Percentiles rank a stretch among this genome's conserved stretches.
These are phyloP conservation scores for Thielaviopsis euricoi DNA, from an alignment of 2,329 filamentous ascomycete species.

Conservation along the genomic window DNA sequence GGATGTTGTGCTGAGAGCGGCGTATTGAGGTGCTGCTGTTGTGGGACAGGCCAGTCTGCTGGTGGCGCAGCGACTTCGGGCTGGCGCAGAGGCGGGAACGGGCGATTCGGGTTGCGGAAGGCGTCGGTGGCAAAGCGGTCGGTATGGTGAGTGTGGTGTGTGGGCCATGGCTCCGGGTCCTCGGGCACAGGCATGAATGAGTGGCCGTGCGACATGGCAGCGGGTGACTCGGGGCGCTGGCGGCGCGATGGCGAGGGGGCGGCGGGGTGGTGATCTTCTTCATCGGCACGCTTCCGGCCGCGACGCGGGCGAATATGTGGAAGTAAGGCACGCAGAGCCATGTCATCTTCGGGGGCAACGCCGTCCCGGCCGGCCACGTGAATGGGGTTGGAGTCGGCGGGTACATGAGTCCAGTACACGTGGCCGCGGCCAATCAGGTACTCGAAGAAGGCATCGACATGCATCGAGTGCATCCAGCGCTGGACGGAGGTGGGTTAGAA, in stretches of 20 bases:
- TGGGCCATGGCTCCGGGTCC: neutral
- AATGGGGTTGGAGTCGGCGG: slow-evolving; percentile 44
- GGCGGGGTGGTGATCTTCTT: slow-evolving; percentile 33
- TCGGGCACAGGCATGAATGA: neutral
- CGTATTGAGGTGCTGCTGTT: neutral
- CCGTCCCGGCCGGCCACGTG: slow-evolving; percentile 57
- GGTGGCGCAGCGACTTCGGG: neutral
- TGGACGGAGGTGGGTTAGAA: slow-evolving; percentile 17
- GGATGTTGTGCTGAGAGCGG: slow-evolving; percentile 24
- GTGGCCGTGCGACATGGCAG: neutral
- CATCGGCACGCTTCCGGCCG: slow-evolving; percentile 46
- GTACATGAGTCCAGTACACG: slow-evolving; percentile 64
- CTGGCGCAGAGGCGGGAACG: no score
- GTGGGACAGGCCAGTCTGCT: neutral
- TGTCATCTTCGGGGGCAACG: slow-evolving; percentile 71
- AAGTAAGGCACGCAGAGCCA: slow-evolving; percentile 68
- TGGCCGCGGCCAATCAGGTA: slow-evolving; percentile 53
- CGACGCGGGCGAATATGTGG: slow-evolving; percentile 54
- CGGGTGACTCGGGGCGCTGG: slow-evolving; percentile 25
- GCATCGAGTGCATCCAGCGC: slow-evolving; percentile 96
- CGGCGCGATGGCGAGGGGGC: slow-evolving; percentile 45
- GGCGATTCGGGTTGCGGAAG: neutral
- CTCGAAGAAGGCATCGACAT: slow-evolving; percentile 87
- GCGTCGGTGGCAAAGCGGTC: neutral
- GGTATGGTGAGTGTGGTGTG: neutral